phyloP scores from a whole-genome alignment of 495 filamentous ascomycete species.

The Penicillium maclennaniae region DNA sequence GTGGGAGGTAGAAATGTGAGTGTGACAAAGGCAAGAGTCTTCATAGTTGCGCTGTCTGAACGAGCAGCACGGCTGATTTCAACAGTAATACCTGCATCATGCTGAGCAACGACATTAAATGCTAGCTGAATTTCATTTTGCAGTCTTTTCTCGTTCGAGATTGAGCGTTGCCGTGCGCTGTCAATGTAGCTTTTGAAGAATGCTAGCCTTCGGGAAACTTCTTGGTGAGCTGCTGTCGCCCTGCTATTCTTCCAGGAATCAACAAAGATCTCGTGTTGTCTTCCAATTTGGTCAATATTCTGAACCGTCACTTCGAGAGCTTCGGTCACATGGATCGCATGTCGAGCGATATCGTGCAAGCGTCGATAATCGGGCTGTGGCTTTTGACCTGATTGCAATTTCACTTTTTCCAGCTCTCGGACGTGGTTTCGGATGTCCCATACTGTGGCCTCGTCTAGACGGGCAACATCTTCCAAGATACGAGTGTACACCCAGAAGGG shows the following conservation, averaged over 20 bases:
- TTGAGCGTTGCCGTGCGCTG: conserved; percentile 35
- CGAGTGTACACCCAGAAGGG: conserved; percentile 21
- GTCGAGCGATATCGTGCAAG: conserved; percentile 47
- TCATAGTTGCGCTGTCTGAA: conserved; percentile 34
- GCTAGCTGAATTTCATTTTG: conserved; percentile 45
- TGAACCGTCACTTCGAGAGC: conserved; percentile 35
- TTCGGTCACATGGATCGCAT: conserved; percentile 47
- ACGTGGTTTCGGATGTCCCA: conserved; percentile 26
- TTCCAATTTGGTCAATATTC: conserved; percentile 33
- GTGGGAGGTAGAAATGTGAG: conserved; percentile 37
- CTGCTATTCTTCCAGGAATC: not conserved
- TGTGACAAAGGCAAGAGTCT: conserved; percentile 32
- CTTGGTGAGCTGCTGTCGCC: not conserved
- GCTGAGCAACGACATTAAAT: conserved; percentile 33
- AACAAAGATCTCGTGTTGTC: conserved; percentile 21
- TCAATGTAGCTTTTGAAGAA: conserved; percentile 22
- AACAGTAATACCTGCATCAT: conserved; percentile 30
- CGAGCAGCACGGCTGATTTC: conserved; percentile 33
- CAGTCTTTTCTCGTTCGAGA: conserved; percentile 37
- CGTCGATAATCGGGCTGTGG: conserved; percentile 31
- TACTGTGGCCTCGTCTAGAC: conserved; percentile 22
- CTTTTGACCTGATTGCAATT: not conserved
- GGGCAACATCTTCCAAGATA: conserved; percentile 14
- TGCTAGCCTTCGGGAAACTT: conserved; percentile 3
- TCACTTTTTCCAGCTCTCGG: conserved; percentile 17